Evolutionary conservation across 139 green algal species (phyloP).

Genomic region (Coccomyxa sp.): DNA sequence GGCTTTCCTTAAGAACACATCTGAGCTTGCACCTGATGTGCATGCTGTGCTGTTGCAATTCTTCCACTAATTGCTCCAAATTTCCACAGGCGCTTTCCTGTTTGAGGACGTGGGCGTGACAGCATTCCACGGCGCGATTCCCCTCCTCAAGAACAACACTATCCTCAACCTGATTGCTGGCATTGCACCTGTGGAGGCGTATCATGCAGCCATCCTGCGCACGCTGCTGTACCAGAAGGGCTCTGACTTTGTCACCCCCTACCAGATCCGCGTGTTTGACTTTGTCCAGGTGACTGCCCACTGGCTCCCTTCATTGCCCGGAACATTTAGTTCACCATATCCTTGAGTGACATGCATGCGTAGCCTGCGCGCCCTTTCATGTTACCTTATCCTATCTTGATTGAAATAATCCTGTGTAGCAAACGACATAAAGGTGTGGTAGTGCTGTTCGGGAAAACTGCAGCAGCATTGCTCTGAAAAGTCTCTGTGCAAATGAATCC

Average conservation of each 20-base stretch:
- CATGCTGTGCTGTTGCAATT: too few relatives aligned
- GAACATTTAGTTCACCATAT: neutral
- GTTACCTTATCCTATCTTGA: too few relatives aligned
- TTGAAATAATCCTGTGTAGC: too few relatives aligned
- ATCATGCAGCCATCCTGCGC: constrained; percentile 47
- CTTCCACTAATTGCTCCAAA: too few relatives aligned
- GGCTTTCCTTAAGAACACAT: too few relatives aligned
- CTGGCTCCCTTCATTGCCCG: too few relatives aligned
- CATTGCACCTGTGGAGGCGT: constrained; percentile 47
- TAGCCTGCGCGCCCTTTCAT: too few relatives aligned
- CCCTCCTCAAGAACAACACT: constrained; percentile 15
- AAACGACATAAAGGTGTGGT: too few relatives aligned
- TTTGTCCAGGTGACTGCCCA: neutral
- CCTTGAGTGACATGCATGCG: constrained; percentile 2
- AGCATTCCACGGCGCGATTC: constrained; percentile 32
- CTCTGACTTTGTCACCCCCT: neutral
- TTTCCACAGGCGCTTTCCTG: constrained; percentile 25
- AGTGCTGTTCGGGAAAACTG: too few relatives aligned
- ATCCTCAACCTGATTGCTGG: constrained; percentile 30
- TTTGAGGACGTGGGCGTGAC: constrained; percentile 60
- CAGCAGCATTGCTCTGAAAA: too few relatives aligned
- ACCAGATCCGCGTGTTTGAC: neutral
- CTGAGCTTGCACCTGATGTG: too few relatives aligned
- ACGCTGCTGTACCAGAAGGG: constrained; percentile 16
- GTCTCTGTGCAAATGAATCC: too few relatives aligned